Evolutionary conservation across 2,329 filamentous ascomycete genomes (phyloP), one percentile per base, ranked within the genome.

Genomic region (Rutstroemia sp.): DNA sequence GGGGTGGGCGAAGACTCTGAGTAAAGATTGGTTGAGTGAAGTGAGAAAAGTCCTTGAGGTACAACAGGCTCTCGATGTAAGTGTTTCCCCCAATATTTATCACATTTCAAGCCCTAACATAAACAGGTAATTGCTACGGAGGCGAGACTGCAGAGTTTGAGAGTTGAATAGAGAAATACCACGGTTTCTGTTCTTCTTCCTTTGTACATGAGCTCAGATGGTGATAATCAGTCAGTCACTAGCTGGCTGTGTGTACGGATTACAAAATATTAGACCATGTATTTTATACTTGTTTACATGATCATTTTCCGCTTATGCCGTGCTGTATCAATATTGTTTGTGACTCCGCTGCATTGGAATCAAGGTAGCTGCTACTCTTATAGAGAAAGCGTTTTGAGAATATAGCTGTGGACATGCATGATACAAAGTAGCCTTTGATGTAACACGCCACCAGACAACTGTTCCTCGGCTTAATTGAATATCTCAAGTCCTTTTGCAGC

Each of bases 1-100:
- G 60, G 94, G 94, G 25, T 99, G 94, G 94, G 92, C 92, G 48
- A 96, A 94, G 79, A 92, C 92, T 42, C 75, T 99, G 69, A 95
- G 89, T 73, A 85, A 88, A 68, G 94, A 99, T 73, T 99, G 94
- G 94, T 74, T 99, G 64, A 81, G 80, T 52, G 94, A 99, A 78
- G 88, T 91, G 60, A 84, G 94, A 70, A 88, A 91, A 75, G 89
- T 95, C 62, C 77, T 99, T 68, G 94, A 99, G 76, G 94, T 97
- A 62, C 86, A 89, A 74, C 94, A 99, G 76, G 94, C 94, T 67
- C 79, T 99, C 67, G 94, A 99, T 73, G 94, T 96, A 73, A 84
- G 86, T 81, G 62, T 54, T 25, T n/a, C 61, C n/a, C 19, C 39
- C 23, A 38, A 19, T 36, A 1, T 12, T 50, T n/a, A 12, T 46